Conservation (phyloP, 2,329 filamentous ascomycete species). For the Xylariaceae sp. region DNA sequence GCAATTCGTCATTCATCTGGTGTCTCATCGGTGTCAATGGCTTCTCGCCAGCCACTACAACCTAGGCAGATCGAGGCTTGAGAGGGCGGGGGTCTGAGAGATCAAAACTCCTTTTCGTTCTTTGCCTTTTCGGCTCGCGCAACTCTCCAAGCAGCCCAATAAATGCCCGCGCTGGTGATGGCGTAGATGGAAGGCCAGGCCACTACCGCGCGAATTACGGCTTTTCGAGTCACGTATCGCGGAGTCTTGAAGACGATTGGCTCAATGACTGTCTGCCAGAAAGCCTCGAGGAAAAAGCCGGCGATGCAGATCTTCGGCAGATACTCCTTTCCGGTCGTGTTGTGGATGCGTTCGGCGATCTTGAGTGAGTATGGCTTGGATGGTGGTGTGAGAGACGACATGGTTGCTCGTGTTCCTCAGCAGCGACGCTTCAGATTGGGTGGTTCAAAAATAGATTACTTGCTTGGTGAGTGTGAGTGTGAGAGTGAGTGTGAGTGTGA, state of each 20-base stretch:
- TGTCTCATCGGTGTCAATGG: too few relatives aligned
- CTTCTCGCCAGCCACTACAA: not conserved
- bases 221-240: not conserved
- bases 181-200: conserved; percentile 21
- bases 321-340: conserved; percentile 22
- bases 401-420: not conserved
- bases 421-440: too few relatives aligned
- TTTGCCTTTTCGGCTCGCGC: conserved; percentile 4
- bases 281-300: conserved; percentile 21
- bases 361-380: conserved; percentile 21
- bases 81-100: not conserved
- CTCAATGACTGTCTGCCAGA: conserved; percentile 22
- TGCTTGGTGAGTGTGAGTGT: too few relatives aligned
- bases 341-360: conserved; percentile 22
- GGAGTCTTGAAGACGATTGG: conserved; percentile 13
- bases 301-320: conserved; percentile 20
- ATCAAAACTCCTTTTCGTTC: not conserved
- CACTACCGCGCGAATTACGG: not conserved
- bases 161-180: conserved; percentile 15
- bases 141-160: conserved; percentile 26
- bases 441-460: too few relatives aligned
- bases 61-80: not conserved
- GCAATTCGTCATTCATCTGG: too few relatives aligned
- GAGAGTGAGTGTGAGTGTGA: too few relatives aligned
- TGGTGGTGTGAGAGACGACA: conserved; percentile 10